Evolutionary conservation across 306 rosid genomes (phyloP).

Genomic region (Quercus rubra): DNA sequence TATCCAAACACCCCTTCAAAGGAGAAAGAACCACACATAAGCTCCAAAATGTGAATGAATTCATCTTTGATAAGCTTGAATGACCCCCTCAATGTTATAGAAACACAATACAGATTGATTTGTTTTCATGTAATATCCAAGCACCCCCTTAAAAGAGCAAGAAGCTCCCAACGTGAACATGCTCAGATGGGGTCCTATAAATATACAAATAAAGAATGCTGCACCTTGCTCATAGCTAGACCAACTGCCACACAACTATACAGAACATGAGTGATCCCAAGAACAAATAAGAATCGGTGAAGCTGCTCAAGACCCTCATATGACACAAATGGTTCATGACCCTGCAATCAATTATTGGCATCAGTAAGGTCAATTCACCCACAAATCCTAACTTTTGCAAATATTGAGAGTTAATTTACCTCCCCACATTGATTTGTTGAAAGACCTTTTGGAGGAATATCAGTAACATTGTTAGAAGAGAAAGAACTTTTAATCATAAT

Average conservation of each 20-base stretch:
- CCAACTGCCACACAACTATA: constrained; percentile 93
- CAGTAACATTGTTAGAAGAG: constrained; percentile 39
- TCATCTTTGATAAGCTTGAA: not conserved
- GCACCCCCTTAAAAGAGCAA: not conserved
- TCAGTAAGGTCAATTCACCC: not conserved
- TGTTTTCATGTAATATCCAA: not conserved
- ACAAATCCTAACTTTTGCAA: not conserved
- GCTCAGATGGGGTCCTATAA: not conserved
- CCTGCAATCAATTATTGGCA: constrained; percentile 48
- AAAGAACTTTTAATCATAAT: constrained; percentile 32
- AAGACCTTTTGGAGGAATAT: constrained; percentile 31
- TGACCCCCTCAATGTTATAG: not conserved
- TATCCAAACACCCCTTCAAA: not conserved
- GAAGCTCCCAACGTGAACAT: not conserved
- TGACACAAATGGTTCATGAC: constrained; percentile 94
- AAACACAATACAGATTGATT: not conserved
- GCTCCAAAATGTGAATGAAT: not conserved
- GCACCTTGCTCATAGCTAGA: constrained; percentile 90
- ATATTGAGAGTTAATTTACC: constrained; percentile 41
- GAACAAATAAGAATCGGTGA: constrained; percentile 90
- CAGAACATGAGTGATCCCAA: constrained; percentile 89
- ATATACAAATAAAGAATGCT: no score
- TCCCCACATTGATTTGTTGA: constrained; percentile 59
- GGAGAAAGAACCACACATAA: not conserved
- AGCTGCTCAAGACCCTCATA: constrained; percentile 95